Evolutionary conservation across 176 grass and related monocot species (phyloP), one percentile per base, ranked within the genome.

Genomic region (Hordeum marinum): DNA sequence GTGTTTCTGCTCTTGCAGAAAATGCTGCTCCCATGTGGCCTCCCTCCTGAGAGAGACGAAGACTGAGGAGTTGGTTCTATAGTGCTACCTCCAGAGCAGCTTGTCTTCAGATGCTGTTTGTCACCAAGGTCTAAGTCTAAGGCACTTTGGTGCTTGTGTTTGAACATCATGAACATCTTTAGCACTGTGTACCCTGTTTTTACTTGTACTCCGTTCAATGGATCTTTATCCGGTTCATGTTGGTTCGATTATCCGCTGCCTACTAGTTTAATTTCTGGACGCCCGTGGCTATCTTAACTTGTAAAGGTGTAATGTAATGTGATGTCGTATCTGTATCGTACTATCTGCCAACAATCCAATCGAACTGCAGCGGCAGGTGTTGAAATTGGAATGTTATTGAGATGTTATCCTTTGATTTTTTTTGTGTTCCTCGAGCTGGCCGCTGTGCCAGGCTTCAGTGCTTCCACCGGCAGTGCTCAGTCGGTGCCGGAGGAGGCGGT

Each of bases 1-100:
- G 1, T 41, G 11, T 80, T 66, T 84, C 21, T 90, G 40, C 59
- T 69, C 5, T 86, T 50, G 39, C 84, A 97, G 95, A 97, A 97
- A 97, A 97, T 97, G 92, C 80, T 94, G 43, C 90, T 94, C 54
- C 95, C 90, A 0, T 94, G 90, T 24, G 84, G 92, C 13, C 88
- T 94, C 45, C 90, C 88, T 79, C 95, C 95, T 0, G 88, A 89
- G 78, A 92, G 90, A 55, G 92, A 92, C 0, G 92, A 97, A 85
- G 94, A 97, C 65, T 97, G 72, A 94, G 79, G 68, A 61, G 71
- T 27, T 10, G 37, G 17, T 21, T 23, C 40, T 50, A 12, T 31
- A 23, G 42, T 80, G 43, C 13, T 1, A 61, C 52, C 7, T 72
- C 46, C 61, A 20, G 9, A 58, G 76, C 11, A 68, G 58, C 14